Evolutionary conservation across 164 flowering plant genomes (phyloP).

Genomic region (Cinnamomum chago): DNA sequence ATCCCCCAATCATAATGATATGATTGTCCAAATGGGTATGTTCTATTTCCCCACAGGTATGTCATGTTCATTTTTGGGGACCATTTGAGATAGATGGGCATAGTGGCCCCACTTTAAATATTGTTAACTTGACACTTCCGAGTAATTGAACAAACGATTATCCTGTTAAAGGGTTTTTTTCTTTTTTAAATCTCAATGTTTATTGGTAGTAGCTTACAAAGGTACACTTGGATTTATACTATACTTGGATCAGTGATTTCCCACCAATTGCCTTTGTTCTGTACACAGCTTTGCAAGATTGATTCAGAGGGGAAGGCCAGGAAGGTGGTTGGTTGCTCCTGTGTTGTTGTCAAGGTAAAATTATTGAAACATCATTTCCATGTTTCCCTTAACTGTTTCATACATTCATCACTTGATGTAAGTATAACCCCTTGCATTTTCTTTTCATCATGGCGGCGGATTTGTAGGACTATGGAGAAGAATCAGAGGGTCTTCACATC

Average conservation of each 20-base stretch:
- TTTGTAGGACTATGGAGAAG: slow-evolving; percentile 57
- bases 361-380: background rate
- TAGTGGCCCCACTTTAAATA: no score
- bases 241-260: background rate
- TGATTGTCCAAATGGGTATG: no score
- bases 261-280: background rate
- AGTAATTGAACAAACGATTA: no score
- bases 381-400: background rate
- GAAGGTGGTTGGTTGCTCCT: slow-evolving; percentile 77
- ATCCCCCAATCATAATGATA: no score
- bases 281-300: slow-evolving; percentile 74
- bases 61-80: no score
- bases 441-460: background rate
- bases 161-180: no score
- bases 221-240: no score
- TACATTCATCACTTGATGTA: background rate
- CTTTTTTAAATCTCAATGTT: no score
- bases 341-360: slow-evolving; percentile 72
- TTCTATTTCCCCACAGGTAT: no score
- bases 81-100: no score
- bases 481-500: slow-evolving; percentile 41
- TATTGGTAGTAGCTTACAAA: no score
- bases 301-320: slow-evolving; percentile 85
- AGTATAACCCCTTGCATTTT: background rate
- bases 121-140: no score